Conservation (phyloP, 495 filamentous ascomycete species). For the Trichoderma asperelloides region DNA sequence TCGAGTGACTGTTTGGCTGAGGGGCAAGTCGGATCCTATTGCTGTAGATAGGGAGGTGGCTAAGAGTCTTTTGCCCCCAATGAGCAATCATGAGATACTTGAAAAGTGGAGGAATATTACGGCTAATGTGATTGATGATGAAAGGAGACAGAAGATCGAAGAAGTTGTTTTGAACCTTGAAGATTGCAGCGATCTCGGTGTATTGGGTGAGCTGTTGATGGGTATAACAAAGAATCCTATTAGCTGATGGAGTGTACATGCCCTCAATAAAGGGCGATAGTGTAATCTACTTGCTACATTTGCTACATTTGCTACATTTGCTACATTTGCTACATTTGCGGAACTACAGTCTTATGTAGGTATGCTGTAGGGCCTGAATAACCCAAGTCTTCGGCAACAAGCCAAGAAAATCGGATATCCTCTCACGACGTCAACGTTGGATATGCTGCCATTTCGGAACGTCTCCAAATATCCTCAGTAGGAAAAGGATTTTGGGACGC, state of each 20-base stretch:
- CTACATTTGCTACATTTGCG: too few relatives aligned
- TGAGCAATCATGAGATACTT: slow-evolving; percentile 23
- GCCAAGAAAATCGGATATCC: too few relatives aligned
- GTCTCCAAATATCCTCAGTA: too few relatives aligned
- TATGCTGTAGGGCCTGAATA: too few relatives aligned
- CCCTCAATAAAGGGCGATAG: too few relatives aligned
- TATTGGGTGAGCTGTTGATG: background rate
- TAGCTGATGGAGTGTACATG: background rate
- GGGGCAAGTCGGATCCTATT: slow-evolving; percentile 3
- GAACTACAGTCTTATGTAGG: too few relatives aligned
- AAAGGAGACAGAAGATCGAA: slow-evolving; percentile 22
- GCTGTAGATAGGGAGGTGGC: slow-evolving; percentile 5
- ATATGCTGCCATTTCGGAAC: too few relatives aligned
- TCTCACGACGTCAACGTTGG: too few relatives aligned
- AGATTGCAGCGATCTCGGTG: slow-evolving; percentile 9
- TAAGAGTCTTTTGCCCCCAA: slow-evolving; percentile 15
- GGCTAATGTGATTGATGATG: slow-evolving; percentile 18
- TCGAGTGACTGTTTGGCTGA: slow-evolving; percentile 8
- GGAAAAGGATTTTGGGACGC: too few relatives aligned
- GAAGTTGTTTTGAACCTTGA: slow-evolving; percentile 20
- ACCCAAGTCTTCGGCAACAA: too few relatives aligned
- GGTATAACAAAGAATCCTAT: slow-evolving; percentile 8
- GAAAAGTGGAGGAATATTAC: slow-evolving; percentile 24
- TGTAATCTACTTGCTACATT: too few relatives aligned
- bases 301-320: too few relatives aligned